A percentile compares a stretch with the other conserved stretches of the same genome.
Conservation (phyloP, 148 eudicot species). For the Fagopyrum tataricum region DNA sequence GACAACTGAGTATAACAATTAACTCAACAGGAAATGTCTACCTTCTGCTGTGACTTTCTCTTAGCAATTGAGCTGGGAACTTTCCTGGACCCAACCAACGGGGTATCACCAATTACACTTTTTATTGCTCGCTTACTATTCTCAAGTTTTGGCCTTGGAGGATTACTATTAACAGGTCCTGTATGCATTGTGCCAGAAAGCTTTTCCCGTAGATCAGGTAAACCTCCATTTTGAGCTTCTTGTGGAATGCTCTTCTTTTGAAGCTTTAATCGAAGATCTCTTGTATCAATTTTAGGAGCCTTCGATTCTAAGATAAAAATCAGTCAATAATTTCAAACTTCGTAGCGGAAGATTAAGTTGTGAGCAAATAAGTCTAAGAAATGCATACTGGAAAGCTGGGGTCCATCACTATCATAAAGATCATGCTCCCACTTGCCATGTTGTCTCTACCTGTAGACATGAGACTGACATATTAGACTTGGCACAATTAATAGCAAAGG, state of each 20-base stretch:
- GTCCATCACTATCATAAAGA: conserved; percentile 37
- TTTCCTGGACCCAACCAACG: conserved; percentile 47
- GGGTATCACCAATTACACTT: conserved; percentile 45
- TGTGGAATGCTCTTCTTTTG: conserved; percentile 36
- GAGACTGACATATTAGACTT: neutral
- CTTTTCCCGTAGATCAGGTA: conserved; percentile 80
- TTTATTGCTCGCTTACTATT: conserved; percentile 54
- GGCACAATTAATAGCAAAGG: neutral
- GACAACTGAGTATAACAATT: too few species aligned
- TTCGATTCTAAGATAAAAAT: conserved; percentile 25
- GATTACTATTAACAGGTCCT: conserved; percentile 31
- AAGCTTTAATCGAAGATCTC: conserved; percentile 85
- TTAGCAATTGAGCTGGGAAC: conserved; percentile 21
- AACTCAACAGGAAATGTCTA: neutral
- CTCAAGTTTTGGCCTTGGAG: conserved; percentile 40
- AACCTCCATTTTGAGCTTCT: conserved; percentile 24
- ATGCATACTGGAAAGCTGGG: conserved; percentile 45
- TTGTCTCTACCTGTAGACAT: conserved; percentile 64
- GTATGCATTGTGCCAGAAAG: conserved; percentile 61
- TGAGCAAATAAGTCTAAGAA: conserved; percentile 10
- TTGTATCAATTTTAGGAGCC: conserved; percentile 57
- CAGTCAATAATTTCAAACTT: neutral
- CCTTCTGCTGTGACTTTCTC: conserved; percentile 60
- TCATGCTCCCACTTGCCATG: conserved; percentile 95
- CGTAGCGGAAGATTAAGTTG: neutral